A percentile compares a stretch with the other conserved stretches of the same genome.
These are phyloP conservation scores for Stentor coeruleus DNA, from an alignment of 73 alveolate species.

Conservation along the genomic window DNA sequence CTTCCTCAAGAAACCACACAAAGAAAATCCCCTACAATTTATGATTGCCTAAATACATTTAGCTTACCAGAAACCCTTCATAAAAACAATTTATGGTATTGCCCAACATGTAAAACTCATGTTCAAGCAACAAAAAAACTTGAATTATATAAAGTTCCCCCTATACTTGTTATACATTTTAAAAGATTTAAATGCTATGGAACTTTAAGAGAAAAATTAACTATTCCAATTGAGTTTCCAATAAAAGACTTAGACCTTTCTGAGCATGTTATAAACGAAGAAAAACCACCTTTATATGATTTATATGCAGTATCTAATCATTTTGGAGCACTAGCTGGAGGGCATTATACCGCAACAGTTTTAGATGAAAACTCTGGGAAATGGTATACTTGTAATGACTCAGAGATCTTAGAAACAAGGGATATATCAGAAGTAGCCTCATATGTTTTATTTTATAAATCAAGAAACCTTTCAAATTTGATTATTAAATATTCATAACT, in stretches of 20 bases:
- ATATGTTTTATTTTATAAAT: conserved; percentile 15
- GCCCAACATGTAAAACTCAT: conserved; percentile 65
- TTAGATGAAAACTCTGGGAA: conserved; percentile 45
- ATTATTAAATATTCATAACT: too few relatives aligned
- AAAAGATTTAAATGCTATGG: conserved; percentile 70
- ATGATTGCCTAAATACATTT: conserved; percentile 33
- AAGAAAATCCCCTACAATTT: background rate
- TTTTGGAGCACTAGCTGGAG: conserved; percentile 92
- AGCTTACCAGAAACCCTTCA: conserved; percentile 71
- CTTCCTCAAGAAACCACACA: background rate
- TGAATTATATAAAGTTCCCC: conserved; percentile 81
- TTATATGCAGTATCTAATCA: conserved; percentile 95
- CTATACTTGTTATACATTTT: conserved; percentile 65
- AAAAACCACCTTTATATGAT: conserved; percentile 58
- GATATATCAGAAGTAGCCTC: background rate
- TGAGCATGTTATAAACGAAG: conserved; percentile 47
- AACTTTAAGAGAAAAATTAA: conserved; percentile 60
- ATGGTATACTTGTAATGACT: conserved; percentile 94
- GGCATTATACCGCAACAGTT: conserved; percentile 98
- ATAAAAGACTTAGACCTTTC: conserved; percentile 56
- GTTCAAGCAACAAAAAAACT: conserved; percentile 70
- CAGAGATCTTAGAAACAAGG: conserved; percentile 40
- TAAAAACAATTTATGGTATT: conserved; percentile 69
- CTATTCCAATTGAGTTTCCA: conserved; percentile 58
- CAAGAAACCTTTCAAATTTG: too few relatives aligned